Percentiles rank a stretch among this genome's conserved stretches.
Evolutionary conservation across 345 rosid genomes (phyloP).

Genomic region (Murraya koenigii): DNA sequence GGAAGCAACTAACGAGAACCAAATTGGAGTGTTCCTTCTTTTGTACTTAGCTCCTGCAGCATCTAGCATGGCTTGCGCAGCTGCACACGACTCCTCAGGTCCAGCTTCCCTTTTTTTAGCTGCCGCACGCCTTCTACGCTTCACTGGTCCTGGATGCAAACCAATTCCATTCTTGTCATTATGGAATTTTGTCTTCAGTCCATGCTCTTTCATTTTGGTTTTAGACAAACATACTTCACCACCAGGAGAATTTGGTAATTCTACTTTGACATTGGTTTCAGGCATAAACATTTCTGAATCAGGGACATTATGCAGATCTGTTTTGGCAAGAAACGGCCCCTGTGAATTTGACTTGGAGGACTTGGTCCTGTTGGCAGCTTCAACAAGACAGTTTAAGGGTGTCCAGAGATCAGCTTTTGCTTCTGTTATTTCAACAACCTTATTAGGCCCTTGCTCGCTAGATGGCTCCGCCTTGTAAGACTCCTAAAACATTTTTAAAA

Average conservation of each 20-base stretch:
- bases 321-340: slow-evolving; percentile 32
- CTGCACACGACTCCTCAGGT: slow-evolving; percentile 33
- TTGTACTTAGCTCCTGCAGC: slow-evolving; percentile 36
- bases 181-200: slow-evolving; percentile 28
- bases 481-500: slow-evolving; percentile 32
- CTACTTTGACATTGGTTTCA: slow-evolving; percentile 30
- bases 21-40: slow-evolving; percentile 49
- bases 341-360: slow-evolving; percentile 48
- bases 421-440: slow-evolving; percentile 37
- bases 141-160: slow-evolving; percentile 38
- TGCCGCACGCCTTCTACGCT: slow-evolving; percentile 51
- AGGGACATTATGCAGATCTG: slow-evolving; percentile 23
- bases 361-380: slow-evolving; percentile 75
- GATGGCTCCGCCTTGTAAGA: slow-evolving; percentile 39
- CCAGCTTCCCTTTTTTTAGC: slow-evolving; percentile 36
- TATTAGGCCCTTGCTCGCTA: slow-evolving; percentile 20
- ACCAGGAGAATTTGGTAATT: slow-evolving; percentile 29
- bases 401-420: slow-evolving; percentile 65
- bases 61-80: slow-evolving; percentile 43
- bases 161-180: slow-evolving; percentile 41
- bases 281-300: slow-evolving; percentile 21
- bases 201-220: slow-evolving; percentile 44
- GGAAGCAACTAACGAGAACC: slow-evolving; percentile 69
- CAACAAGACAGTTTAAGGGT: slow-evolving; percentile 72
- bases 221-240: slow-evolving; percentile 27